phyloP scores from a whole-genome alignment of 345 rosid species.

The Citrus trifoliata region DNA sequence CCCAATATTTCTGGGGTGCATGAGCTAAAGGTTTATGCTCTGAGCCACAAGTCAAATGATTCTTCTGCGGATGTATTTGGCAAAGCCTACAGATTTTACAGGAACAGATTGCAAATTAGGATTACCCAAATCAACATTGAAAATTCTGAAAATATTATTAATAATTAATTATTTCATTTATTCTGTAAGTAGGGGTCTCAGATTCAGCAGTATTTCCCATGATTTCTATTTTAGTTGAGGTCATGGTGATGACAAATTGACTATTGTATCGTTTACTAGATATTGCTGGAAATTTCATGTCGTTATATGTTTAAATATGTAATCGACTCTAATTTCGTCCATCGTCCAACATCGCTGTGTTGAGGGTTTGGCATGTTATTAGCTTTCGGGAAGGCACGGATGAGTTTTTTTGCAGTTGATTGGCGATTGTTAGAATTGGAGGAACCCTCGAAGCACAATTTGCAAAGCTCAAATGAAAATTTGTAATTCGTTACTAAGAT shows the following conservation, averaged over 20 bases:
- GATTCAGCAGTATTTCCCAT: not conserved
- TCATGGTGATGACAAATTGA: not conserved
- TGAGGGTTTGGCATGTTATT: too few relatives aligned
- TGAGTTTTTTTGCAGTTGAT: not conserved
- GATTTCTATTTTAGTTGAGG: not conserved
- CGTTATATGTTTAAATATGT: not conserved
- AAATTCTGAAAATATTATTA: not conserved
- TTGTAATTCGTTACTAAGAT: too few relatives aligned
- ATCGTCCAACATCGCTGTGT: too few relatives aligned
- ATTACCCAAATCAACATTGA: not conserved
- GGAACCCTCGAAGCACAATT: not conserved
- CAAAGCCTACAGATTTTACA: not conserved
- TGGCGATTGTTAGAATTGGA: too few relatives aligned
- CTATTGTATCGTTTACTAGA: not conserved
- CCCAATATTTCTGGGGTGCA: conserved; percentile 21
- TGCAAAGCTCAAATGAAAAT: not conserved
- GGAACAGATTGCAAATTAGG: not conserved
- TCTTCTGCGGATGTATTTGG: not conserved
- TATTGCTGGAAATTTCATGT: not conserved
- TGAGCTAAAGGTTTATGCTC: conserved; percentile 1
- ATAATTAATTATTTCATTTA: not conserved
- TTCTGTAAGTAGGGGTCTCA: not conserved
- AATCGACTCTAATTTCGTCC: too few relatives aligned
- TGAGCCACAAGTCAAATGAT: not conserved
- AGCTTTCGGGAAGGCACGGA: not conserved